Conservation (phyloP, 441 rosid species). For the Pelargonium cotyledonis region DNA sequence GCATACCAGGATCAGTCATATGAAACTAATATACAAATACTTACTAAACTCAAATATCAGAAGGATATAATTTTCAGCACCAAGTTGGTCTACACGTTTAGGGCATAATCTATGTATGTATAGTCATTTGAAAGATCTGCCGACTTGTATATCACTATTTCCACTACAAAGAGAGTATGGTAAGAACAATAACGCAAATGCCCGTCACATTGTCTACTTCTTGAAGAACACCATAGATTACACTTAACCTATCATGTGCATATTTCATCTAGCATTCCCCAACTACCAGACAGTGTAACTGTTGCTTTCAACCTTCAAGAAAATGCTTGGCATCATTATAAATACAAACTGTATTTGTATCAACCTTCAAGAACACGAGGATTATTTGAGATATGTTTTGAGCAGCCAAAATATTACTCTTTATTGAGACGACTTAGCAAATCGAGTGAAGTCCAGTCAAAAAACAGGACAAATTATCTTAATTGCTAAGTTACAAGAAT, state of each 20-base stretch:
- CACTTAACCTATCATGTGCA: too few relatives aligned
- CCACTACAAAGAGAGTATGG: not conserved
- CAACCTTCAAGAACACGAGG: not conserved
- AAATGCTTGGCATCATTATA: not conserved
- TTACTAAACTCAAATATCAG: not conserved
- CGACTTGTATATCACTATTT: not conserved
- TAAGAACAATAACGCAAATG: not conserved
- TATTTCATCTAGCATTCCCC: too few relatives aligned
- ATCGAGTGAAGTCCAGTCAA: too few relatives aligned
- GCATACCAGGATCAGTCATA: too few relatives aligned
- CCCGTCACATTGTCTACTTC: not conserved
- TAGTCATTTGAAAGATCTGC: not conserved
- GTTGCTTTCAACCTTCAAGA: not conserved
- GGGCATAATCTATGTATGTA: not conserved
- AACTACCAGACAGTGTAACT: too few relatives aligned
- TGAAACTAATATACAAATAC: not conserved
- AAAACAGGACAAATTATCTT: too few relatives aligned
- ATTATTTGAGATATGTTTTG: too few relatives aligned
- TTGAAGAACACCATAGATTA: not conserved
- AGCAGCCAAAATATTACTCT: too few relatives aligned
- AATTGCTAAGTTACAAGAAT: too few relatives aligned
- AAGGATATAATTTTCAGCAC: not conserved
- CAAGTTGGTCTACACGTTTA: not conserved
- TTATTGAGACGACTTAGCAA: too few relatives aligned
- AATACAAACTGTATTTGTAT: not conserved